These are phyloP conservation scores for Hypoxylon sp. DNA, from an alignment of 2,329 filamentous ascomycete species.

Conservation along the genomic window DNA sequence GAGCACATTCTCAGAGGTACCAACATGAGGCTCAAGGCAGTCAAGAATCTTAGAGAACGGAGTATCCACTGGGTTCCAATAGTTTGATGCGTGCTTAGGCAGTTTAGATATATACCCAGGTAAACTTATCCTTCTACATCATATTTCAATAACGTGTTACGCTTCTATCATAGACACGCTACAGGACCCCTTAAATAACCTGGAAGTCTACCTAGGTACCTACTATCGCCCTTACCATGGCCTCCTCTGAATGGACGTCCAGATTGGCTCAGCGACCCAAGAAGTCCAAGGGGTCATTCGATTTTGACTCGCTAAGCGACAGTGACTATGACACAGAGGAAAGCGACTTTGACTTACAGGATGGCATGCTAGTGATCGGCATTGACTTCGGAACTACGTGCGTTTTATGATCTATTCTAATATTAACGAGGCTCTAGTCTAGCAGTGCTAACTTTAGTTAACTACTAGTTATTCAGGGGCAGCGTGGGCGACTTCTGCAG, in stretches of 20 bases:
- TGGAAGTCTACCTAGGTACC: background rate
- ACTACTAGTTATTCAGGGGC: constrained; percentile 7
- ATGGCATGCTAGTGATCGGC: constrained; percentile 13
- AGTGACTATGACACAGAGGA: background rate
- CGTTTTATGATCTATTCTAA: background rate
- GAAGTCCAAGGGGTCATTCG: background rate
- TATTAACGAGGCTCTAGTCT: background rate
- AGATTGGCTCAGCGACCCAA: background rate
- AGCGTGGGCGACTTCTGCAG: constrained; percentile 4
- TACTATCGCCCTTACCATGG: background rate
- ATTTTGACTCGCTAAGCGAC: background rate
- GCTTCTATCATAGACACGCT: background rate
- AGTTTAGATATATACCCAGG: no score
- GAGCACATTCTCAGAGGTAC: no score
- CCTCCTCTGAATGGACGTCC: background rate
- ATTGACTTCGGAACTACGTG: constrained; percentile 17
- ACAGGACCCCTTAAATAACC: background rate
- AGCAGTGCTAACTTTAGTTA: background rate
- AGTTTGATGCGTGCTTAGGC: background rate
- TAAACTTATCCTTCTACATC: background rate
- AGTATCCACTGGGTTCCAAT: no score
- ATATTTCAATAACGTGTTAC: background rate
- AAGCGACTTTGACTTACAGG: background rate
- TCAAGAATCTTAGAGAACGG: no score
- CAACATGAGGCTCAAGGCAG: no score